Conservation (phyloP, 2,329 filamentous ascomycete genomes). For the Salinomyces thailandicus region DNA sequence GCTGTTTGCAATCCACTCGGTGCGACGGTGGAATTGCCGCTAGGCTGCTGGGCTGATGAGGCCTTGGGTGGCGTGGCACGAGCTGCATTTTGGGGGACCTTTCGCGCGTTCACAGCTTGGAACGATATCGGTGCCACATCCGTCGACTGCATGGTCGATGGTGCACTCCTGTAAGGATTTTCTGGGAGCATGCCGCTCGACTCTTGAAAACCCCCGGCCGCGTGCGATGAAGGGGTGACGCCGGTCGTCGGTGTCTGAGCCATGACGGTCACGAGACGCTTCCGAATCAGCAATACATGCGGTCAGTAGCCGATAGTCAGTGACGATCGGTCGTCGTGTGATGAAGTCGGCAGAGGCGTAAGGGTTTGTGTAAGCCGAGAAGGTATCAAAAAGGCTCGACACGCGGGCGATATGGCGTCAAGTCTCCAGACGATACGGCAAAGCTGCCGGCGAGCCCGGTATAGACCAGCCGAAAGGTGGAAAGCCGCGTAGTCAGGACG, state of each 20-base stretch:
- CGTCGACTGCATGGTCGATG: not conserved
- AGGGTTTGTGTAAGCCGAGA: not conserved
- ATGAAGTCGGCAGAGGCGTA: not conserved
- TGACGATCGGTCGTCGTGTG: not conserved
- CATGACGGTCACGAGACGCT: not conserved
- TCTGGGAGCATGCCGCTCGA: conserved; percentile 1
- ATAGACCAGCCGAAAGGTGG: too few species aligned
- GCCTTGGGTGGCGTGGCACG: conserved; percentile 4
- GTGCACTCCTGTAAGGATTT: not conserved
- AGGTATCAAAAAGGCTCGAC: not conserved
- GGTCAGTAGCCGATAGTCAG: too few species aligned
- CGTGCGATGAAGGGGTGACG: not conserved
- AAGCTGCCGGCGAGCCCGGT: too few species aligned
- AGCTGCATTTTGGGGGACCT: conserved; percentile 10
- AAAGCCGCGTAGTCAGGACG: not conserved
- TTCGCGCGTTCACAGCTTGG: conserved; percentile 18
- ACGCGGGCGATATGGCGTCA: conserved; percentile 2
- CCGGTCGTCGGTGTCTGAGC: not conserved
- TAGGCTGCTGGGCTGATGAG: conserved; percentile 9
- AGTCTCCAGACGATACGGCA: not conserved
- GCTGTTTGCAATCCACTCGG: conserved; percentile 17
- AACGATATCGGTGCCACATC: conserved; percentile 3
- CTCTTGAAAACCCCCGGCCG: conserved; percentile 4
- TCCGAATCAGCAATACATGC: not conserved
- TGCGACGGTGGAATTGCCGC: conserved; percentile 14